Conservation (phyloP, 1,284 basidiomycete species). For the Austroboletus niveus region DNA sequence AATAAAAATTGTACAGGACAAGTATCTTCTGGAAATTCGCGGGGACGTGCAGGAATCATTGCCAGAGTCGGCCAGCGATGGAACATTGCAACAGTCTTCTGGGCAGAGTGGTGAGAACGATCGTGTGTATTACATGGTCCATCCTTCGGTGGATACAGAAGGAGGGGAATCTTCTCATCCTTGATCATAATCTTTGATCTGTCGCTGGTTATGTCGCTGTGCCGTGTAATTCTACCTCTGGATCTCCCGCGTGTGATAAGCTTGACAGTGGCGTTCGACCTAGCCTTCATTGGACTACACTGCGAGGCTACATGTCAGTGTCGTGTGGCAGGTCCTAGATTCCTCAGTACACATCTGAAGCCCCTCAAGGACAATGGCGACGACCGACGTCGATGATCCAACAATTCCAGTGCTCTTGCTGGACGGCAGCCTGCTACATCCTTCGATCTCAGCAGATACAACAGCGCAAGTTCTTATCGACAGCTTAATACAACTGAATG, state of each 20-base stretch:
- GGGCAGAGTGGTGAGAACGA: slow-evolving; percentile 52
- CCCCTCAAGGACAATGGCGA: slow-evolving; percentile 25
- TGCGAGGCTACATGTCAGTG: slow-evolving; percentile 2
- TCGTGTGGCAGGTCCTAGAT: not conserved
- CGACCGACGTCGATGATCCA: slow-evolving; percentile 32
- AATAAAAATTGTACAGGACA: slow-evolving; percentile 55
- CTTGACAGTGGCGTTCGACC: not conserved
- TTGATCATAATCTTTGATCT: slow-evolving; percentile 13
- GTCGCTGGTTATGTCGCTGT: slow-evolving; percentile 8
- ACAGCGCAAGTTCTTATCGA: slow-evolving; percentile 60
- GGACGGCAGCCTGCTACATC: slow-evolving; percentile 60
- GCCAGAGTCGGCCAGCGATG: slow-evolving; percentile 57
- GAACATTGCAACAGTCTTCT: slow-evolving; percentile 43
- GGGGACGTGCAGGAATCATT: slow-evolving; percentile 82
- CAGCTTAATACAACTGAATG: slow-evolving; percentile 43
- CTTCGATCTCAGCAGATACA: slow-evolving; percentile 50
- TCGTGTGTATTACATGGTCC: slow-evolving; percentile 78
- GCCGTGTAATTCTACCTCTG: slow-evolving; percentile 6
- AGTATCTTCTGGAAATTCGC: slow-evolving; percentile 79
- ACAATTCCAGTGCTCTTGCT: slow-evolving; percentile 62
- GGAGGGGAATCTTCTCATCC: slow-evolving; percentile 37
- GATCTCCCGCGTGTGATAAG: too few species aligned
- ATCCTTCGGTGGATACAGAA: slow-evolving; percentile 77
- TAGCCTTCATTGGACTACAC: not conserved
- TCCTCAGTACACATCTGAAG: not conserved